Evolutionary conservation across 768 basidiomycete species (phyloP), one percentile per base, ranked within the genome.

Genomic region (Hericium alpestre): DNA sequence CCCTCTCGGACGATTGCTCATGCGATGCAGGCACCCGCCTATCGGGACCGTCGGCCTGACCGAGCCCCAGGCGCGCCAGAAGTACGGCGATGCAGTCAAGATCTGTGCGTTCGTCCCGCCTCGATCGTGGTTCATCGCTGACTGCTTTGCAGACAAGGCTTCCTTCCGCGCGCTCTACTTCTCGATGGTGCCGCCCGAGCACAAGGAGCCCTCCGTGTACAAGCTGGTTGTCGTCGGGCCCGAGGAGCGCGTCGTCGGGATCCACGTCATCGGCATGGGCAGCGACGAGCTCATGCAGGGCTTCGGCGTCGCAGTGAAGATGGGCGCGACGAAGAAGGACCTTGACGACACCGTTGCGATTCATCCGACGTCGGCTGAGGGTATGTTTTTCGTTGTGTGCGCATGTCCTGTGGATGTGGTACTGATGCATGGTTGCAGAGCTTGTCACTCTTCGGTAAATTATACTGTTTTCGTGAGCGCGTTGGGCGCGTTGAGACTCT

Each of bases 281-380:
- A 89, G 87, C 65, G 96, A 99, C 67, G 96, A 99, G 72, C 81
- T 88, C 63, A 72, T 94, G 73, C 96, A 99, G 77, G 95, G 95
- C 61, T 97, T 96, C 71, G 90, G 75, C 2, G 92, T 98, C n/a
- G 96, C 96, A 12, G 77, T 99, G 64, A 98, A 97, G 76, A 95
- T 98, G 95, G 89, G 89, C 20, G 90, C 91, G 4, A 80, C 78
- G 22, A 93, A 93, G 73, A 70, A 78, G 65, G 87, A 95, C 64
- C 70, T 95, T 52, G 93, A 93, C 64, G 81, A 90, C 64, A 91
- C 88, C 1, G 88, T 94, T 32, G 93, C 93, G 11, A 95, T 95
- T 60, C 93, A 94, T 70, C 92, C 92, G 40, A 92, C 90, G 2
- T 89, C 85, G 13, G 85, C 78, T 41, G 88, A 90, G 75, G 88